Evolutionary conservation across 139 green algal genomes (phyloP).

Genomic region (Coelastrella sp.): DNA sequence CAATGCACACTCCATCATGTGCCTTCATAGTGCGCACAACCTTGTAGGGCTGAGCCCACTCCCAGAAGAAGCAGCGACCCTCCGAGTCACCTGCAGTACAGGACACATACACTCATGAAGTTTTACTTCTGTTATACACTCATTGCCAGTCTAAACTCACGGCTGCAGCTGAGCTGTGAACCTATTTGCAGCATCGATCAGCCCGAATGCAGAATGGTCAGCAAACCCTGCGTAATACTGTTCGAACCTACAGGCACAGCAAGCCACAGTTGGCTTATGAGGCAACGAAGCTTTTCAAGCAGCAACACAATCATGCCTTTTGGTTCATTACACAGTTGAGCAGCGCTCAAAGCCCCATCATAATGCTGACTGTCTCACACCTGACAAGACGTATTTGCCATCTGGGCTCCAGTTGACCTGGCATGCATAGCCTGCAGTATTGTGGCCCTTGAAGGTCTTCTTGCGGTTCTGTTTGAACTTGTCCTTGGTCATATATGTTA

Average conservation of each 20-base stretch:
- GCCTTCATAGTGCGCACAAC: constrained; percentile 83
- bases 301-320: not conserved
- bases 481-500: constrained; percentile 93
- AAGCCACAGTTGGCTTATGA: not conserved
- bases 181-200: not conserved
- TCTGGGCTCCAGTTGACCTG: constrained; percentile 76
- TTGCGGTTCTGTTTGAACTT: constrained; percentile 94
- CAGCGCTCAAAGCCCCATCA: not conserved
- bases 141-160: no score
- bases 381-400: constrained; percentile 86
- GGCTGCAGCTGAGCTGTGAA: no score
- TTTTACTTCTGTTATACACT: no score
- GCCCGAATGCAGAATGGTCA: not conserved
- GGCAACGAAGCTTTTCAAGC: not conserved
- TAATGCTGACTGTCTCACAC: constrained; percentile 54
- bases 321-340: no score
- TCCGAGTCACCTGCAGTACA: constrained; percentile 79
- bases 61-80: constrained; percentile 96
- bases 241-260: not conserved
- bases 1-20: constrained; percentile 96
- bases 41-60: constrained; percentile 92
- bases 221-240: not conserved
- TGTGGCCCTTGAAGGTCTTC: constrained; percentile 97
- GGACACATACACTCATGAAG: no score
- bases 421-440: constrained; percentile 92